Evolutionary conservation across 106 monocot species (phyloP).

Genomic region (Apostasia shenzhenica): DNA sequence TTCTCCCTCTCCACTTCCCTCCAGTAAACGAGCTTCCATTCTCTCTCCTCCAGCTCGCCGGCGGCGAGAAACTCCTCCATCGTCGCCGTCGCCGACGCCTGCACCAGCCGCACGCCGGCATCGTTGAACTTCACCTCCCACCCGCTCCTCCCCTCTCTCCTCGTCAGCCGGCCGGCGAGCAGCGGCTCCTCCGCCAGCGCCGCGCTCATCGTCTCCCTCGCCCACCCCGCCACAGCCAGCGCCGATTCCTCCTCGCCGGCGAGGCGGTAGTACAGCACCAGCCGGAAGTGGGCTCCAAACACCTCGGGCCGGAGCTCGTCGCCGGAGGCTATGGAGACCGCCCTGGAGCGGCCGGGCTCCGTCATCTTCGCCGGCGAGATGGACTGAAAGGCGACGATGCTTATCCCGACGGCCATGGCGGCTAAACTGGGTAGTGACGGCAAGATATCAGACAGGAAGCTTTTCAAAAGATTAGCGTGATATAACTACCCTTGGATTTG

Average conservation of each 20-base stretch:
- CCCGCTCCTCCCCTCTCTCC: constrained; percentile 20
- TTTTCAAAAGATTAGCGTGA: no score
- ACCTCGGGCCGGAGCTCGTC: neutral
- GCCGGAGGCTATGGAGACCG: constrained; percentile 1
- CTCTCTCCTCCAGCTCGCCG: constrained; percentile 21
- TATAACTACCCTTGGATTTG: no score
- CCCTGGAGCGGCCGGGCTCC: constrained; percentile 20
- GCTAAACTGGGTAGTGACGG: neutral
- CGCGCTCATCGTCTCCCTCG: constrained; percentile 57
- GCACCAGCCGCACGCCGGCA: constrained; percentile 58
- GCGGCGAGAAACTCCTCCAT: constrained; percentile 47
- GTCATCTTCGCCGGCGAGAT: constrained; percentile 27
- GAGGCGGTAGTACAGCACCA: constrained; percentile 45
- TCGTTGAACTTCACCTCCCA: constrained; percentile 70
- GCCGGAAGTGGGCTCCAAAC: constrained; percentile 32
- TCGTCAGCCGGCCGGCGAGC: constrained; percentile 53
- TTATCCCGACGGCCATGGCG: neutral
- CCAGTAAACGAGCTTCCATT: constrained; percentile 48
- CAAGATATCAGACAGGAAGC: no score
- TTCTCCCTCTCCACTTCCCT: constrained; percentile 26
- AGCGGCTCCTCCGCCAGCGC: constrained; percentile 39
- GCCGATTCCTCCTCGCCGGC: constrained; percentile 8
- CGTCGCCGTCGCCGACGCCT: constrained; percentile 39
- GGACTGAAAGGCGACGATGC: constrained; percentile 44
- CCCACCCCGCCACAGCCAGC: constrained; percentile 30